Evolutionary conservation across 352 stramenopile genomes (phyloP).

Genomic region (Plasmopara halstedii): DNA sequence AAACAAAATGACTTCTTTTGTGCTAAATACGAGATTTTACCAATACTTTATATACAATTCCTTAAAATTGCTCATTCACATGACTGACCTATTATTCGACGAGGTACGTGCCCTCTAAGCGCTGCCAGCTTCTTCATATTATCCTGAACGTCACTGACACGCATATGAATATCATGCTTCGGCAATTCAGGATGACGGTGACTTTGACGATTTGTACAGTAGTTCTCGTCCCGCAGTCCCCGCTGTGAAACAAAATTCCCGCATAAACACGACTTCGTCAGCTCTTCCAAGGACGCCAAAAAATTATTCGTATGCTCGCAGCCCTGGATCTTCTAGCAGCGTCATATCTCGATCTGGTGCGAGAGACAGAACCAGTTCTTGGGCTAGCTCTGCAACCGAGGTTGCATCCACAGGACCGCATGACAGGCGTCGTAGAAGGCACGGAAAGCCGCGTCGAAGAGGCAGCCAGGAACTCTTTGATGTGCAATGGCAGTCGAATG

Average conservation of each 20-base stretch:
- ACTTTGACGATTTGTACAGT: constrained; percentile 73
- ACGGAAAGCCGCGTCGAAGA: constrained; percentile 28
- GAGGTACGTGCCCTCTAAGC: constrained; percentile 7
- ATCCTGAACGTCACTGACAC: constrained; percentile 1
- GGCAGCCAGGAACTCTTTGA: constrained; percentile 57
- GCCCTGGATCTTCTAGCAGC: constrained; percentile 17
- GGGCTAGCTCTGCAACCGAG: constrained; percentile 15
- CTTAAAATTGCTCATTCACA: too few relatives aligned
- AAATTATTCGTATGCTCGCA: not conserved
- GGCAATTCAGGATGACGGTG: constrained; percentile 45
- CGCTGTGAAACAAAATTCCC: constrained; percentile 1
- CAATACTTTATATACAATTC: too few relatives aligned
- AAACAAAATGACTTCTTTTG: too few relatives aligned
- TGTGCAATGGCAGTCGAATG: constrained; percentile 54
- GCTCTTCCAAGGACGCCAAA: constrained; percentile 1
- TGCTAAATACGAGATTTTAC: too few relatives aligned
- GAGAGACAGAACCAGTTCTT: constrained; percentile 15
- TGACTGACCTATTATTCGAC: constrained; percentile 35
- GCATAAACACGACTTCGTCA: constrained; percentile 1
- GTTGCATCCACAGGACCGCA: constrained; percentile 7
- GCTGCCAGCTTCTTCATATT: not conserved
- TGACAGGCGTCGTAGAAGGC: constrained; percentile 7
- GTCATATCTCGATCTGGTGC: constrained; percentile 17
- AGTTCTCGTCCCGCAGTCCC: constrained; percentile 9
- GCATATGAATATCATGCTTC: constrained; percentile 1